Conservation (phyloP, 2,329 filamentous ascomycete species). For the Talaromyces sp. region DNA sequence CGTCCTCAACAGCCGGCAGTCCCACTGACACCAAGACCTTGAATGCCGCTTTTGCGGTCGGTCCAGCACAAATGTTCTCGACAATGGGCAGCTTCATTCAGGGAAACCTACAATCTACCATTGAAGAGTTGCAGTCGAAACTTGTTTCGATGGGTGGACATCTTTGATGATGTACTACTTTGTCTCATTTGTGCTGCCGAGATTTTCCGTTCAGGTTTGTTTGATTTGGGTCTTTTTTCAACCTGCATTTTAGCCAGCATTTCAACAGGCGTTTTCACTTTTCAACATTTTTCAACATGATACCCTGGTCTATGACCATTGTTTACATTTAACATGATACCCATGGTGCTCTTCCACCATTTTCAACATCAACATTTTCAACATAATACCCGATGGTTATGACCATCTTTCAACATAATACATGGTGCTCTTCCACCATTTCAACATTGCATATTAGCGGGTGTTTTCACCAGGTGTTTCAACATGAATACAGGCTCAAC, state of each 20-base stretch:
- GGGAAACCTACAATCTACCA: constrained; percentile 13
- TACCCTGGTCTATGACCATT: constrained; percentile 12
- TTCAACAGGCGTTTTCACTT: constrained; percentile 17
- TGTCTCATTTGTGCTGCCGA: constrained; percentile 7
- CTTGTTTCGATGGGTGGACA: constrained; percentile 15
- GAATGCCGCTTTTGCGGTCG: constrained; percentile 5
- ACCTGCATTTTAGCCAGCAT: constrained; percentile 15
- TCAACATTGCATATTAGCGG: constrained; percentile 5
- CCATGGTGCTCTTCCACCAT: constrained; percentile 8
- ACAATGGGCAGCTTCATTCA: constrained; percentile 20
- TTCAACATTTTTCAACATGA: constrained; percentile 15
- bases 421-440: constrained; percentile 7
- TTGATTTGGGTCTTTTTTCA: constrained; percentile 7
- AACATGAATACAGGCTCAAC: constrained; percentile 18
- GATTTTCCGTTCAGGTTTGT: constrained; percentile 1
- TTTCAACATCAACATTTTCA: not conserved
- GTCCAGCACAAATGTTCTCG: constrained; percentile 16
- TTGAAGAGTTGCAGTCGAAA: constrained; percentile 21
- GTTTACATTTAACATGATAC: constrained; percentile 11
- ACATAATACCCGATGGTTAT: constrained; percentile 2
- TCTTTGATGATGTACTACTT: constrained; percentile 3
- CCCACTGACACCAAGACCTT: constrained; percentile 14
- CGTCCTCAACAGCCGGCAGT: constrained; percentile 12
- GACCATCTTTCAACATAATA: not conserved
- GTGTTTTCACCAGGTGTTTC: constrained; percentile 11